Base-by-base conservation (phyloP, 352 stramenopile genomes). In the Thraustochytrium striatum region DNA sequence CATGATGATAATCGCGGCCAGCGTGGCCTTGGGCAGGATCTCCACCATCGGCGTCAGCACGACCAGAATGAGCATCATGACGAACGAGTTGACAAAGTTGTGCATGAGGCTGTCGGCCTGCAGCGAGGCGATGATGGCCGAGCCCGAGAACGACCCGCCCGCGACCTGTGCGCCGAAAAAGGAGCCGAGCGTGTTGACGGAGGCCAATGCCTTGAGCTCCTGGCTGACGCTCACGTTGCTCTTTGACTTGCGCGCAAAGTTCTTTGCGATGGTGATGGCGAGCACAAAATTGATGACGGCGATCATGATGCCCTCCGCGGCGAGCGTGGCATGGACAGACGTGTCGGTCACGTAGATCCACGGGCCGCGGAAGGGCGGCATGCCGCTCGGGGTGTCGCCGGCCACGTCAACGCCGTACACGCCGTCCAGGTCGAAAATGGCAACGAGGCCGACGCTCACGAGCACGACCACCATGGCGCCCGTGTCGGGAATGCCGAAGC, bases 251-350 rank as follows among this genome's bases (percentile, higher is more conserved):
- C 59, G 36, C 41, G 59, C 59, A n/a, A 70, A 70, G 41, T 33
- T 70, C 41, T 70, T 70, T 19, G 59, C 59, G 30, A 75, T 75
- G 21, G 65, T 43, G 32, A 75, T 61, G 3, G 50, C 50, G 16
- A 75, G 65, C 32, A 75, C 44, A 28, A 75, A 75, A 25, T 75
- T 75, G 50, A 75, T 75, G 50, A 75, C 25, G 44, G 65, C 65
- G 36, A 75, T 58, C 16, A 61, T 72, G 21, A 35, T 43, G 50
- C 65, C 52, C 7, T 72, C 41, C 8, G 52, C 11, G 11, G 52
- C 5, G 19, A 75, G 30, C 41, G 28, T 32, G 21, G 52, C 50
- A n/a, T 75, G 52, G 3, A 75, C 3, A 16, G 44, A 62, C 5
- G 65, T 30, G 50, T 75, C 52, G 7, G 65, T 38, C 2, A 75